Evolutionary conservation across 139 green algal genomes (phyloP).

Genomic region (Chlorella ohadii): DNA sequence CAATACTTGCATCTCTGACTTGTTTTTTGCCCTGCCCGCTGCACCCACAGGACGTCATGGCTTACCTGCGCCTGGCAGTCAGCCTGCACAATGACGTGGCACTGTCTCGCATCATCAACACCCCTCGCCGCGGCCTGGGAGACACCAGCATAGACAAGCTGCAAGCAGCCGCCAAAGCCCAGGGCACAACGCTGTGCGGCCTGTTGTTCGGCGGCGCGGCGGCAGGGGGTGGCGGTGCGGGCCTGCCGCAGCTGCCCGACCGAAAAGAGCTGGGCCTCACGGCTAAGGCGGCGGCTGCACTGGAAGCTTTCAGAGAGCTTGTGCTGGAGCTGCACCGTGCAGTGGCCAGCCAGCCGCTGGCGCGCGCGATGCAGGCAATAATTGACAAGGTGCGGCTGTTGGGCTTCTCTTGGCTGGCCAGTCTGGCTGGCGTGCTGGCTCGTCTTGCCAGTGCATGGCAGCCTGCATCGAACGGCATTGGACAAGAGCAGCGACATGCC

Average conservation of each 20-base stretch:
- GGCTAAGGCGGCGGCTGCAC: not conserved
- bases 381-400: constrained; percentile 16
- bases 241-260: constrained; percentile 24
- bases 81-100: constrained; percentile 57
- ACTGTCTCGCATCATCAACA: constrained; percentile 65
- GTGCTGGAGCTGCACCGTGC: constrained; percentile 6
- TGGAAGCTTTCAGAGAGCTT: constrained; percentile 39
- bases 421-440: no score
- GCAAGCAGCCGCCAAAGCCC: not conserved
- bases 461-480: no score
- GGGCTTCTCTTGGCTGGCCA: no score
- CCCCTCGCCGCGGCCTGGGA: constrained; percentile 46
- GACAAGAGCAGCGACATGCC: no score
- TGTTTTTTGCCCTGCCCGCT: no score
- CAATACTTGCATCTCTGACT: no score
- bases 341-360: constrained; percentile 16
- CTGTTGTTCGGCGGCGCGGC: constrained; percentile 11
- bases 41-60: constrained; percentile 50
- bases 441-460: no score
- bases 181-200: not conserved
- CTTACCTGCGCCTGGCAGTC: constrained; percentile 63
- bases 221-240: not conserved
- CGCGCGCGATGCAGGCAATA: constrained; percentile 12
- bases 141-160: constrained; percentile 26
- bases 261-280: constrained; percentile 41